phyloP scores from a whole-genome alignment of 1,284 basidiomycete genomes.

The Sporisorium sorghi region DNA sequence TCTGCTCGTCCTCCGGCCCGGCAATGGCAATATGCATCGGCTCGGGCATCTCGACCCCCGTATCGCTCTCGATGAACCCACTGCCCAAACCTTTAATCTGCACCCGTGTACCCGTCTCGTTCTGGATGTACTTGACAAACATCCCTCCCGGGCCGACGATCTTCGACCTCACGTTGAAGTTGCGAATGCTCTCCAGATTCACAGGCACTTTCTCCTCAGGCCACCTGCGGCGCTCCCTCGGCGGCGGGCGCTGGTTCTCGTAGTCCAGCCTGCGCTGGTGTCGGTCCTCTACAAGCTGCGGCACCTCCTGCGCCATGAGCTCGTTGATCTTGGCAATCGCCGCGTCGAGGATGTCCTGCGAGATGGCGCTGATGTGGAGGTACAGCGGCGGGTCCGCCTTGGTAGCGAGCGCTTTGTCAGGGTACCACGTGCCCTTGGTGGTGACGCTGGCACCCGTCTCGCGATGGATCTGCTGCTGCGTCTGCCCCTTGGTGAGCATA shows the following conservation, averaged over 20 bases:
- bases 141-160: constrained; percentile 89
- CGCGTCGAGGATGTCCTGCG: constrained; percentile 79
- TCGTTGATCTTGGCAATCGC: constrained; percentile 88
- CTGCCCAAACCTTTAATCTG: constrained; percentile 97
- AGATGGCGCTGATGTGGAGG: constrained; percentile 88
- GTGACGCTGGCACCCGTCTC: constrained; percentile 66
- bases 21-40: constrained; percentile 78
- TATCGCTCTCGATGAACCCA: constrained; percentile 94
- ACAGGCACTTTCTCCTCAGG: constrained; percentile 73
- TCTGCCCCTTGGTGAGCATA: constrained; percentile 90
- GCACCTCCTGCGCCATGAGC: constrained; percentile 80
- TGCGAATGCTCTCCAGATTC: constrained; percentile 86
- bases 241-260: constrained; percentile 52
- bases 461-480: constrained; percentile 83
- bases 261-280: constrained; percentile 54
- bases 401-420: constrained; percentile 70
- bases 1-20: constrained; percentile 60
- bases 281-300: constrained; percentile 64
- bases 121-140: constrained; percentile 98
- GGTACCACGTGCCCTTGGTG: constrained; percentile 79
- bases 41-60: constrained; percentile 87
- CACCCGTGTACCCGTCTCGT: constrained; percentile 94
- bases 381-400: constrained; percentile 77
- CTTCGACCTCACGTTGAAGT: constrained; percentile 97
- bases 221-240: constrained; percentile 53